phyloP scores from a whole-genome alignment of 495 filamentous ascomycete species.

The Amorphotheca resinae region DNA sequence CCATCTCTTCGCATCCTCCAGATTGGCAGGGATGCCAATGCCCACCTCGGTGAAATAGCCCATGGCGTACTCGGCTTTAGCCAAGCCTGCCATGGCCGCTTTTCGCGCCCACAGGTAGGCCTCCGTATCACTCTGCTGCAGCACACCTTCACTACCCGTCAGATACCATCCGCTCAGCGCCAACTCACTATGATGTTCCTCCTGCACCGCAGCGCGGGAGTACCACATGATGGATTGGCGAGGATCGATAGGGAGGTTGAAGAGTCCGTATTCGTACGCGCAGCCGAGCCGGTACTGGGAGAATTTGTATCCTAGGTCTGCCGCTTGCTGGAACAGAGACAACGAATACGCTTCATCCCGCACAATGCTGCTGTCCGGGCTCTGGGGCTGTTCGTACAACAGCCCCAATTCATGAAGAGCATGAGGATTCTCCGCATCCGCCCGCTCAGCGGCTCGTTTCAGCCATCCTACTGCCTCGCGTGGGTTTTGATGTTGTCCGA shows the following conservation, averaged over 20 bases:
- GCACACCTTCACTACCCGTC: slow-evolving; percentile 75
- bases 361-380: slow-evolving; percentile 53
- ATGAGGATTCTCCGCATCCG: slow-evolving; percentile 84
- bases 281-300: slow-evolving; percentile 83
- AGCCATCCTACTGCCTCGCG: slow-evolving; percentile 83
- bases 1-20: slow-evolving; percentile 96
- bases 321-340: slow-evolving; percentile 74
- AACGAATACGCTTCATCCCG: slow-evolving; percentile 70
- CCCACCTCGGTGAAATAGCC: slow-evolving; percentile 95
- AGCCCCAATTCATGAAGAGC: slow-evolving; percentile 86
- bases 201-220: slow-evolving; percentile 78
- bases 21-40: slow-evolving; percentile 71
- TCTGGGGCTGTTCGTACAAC: slow-evolving; percentile 60
- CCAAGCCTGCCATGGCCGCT: slow-evolving; percentile 68
- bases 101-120: slow-evolving; percentile 96
- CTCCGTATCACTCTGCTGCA: slow-evolving; percentile 88
- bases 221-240: slow-evolving; percentile 86
- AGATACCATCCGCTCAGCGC: slow-evolving; percentile 94
- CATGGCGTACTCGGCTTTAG: slow-evolving; percentile 95
- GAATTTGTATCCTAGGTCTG: slow-evolving; percentile 84
- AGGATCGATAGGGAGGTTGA: slow-evolving; percentile 73
- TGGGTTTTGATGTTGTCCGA: slow-evolving; percentile 75
- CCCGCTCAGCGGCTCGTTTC: slow-evolving; percentile 81
- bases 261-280: slow-evolving; percentile 78
- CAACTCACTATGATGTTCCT: slow-evolving; percentile 88